Conservation (phyloP, 495 filamentous ascomycete genomes). For the Hyaloscypha hepaticicola region DNA sequence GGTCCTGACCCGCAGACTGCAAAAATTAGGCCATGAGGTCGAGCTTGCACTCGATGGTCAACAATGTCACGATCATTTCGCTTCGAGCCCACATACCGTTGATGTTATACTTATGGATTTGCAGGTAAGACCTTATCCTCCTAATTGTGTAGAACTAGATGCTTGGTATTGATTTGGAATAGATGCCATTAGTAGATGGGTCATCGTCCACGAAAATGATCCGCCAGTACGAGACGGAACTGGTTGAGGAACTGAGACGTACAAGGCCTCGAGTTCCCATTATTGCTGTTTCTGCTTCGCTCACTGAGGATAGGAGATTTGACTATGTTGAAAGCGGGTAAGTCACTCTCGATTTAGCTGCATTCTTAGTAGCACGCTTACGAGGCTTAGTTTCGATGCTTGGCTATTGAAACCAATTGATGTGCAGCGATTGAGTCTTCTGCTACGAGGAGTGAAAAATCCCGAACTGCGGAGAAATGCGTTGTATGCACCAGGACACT, state of each 20-base stretch:
- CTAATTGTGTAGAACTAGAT: neutral
- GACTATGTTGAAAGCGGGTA: constrained; percentile 73
- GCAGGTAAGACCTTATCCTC: constrained; percentile 53
- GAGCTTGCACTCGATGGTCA: constrained; percentile 80
- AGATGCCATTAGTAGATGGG: constrained; percentile 90
- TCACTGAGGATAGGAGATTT: constrained; percentile 66
- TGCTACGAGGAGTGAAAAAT: constrained; percentile 58
- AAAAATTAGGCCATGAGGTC: constrained; percentile 74
- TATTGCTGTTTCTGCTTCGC: constrained; percentile 85
- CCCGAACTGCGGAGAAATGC: constrained; percentile 43
- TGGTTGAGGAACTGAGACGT: constrained; percentile 20
- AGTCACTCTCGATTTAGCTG: neutral
- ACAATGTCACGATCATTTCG: constrained; percentile 72
- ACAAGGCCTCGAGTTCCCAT: constrained; percentile 61
- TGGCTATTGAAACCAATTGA: constrained; percentile 82
- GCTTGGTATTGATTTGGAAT: neutral
- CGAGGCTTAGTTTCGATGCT: constrained; percentile 33
- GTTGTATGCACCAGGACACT: constrained; percentile 60
- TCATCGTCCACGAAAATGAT: constrained; percentile 78
- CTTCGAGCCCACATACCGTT: constrained; percentile 53
- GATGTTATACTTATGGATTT: constrained; percentile 96
- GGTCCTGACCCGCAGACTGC: constrained; percentile 78
- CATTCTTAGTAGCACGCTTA: too few relatives aligned
- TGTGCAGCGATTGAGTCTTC: constrained; percentile 60
- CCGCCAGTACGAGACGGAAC: constrained; percentile 59